These are phyloP conservation scores for Urochloa ruziziensis DNA, from an alignment of 176 grass and related monocot genomes.

Conservation along the genomic window DNA sequence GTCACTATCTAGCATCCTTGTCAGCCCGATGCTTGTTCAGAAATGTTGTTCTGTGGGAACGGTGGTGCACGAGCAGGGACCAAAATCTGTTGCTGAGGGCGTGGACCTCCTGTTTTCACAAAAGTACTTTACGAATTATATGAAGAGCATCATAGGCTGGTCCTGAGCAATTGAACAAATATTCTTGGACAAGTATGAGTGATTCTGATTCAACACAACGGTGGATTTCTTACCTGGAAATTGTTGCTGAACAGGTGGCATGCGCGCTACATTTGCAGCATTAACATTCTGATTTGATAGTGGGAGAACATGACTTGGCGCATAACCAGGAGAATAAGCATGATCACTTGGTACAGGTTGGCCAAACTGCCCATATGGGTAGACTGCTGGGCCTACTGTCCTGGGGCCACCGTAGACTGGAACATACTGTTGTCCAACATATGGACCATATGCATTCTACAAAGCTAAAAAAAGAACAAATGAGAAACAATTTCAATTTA, in stretches of 20 bases:
- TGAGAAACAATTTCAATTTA: conserved; percentile 23
- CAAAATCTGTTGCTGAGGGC: conserved; percentile 56
- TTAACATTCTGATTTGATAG: conserved; percentile 56
- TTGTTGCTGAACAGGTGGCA: conserved; percentile 51
- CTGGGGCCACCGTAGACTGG: conserved; percentile 58
- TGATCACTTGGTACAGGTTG: conserved; percentile 49
- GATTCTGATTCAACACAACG: not conserved
- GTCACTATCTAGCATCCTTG: conserved; percentile 19
- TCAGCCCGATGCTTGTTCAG: conserved; percentile 65
- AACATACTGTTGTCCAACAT: conserved; percentile 65
- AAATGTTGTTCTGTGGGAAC: conserved; percentile 51
- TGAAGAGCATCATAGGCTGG: not conserved
- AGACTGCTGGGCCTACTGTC: conserved; percentile 49
- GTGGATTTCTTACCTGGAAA: conserved; percentile 51
- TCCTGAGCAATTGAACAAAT: not conserved
- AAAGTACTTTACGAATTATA: not conserved
- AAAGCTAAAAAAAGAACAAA: conserved; percentile 55
- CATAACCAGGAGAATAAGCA: conserved; percentile 61
- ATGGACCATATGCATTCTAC: conserved; percentile 76
- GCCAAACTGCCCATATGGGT: conserved; percentile 67
- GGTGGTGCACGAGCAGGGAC: conserved; percentile 47
- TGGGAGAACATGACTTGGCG: conserved; percentile 48
- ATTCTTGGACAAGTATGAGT: not conserved
- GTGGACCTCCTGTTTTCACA: conserved; percentile 39
- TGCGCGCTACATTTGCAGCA: conserved; percentile 34